Evolutionary conservation across 2,329 filamentous ascomycete genomes (phyloP), one percentile per base, ranked within the genome.

Genomic region (Aureobasidium sp.): DNA sequence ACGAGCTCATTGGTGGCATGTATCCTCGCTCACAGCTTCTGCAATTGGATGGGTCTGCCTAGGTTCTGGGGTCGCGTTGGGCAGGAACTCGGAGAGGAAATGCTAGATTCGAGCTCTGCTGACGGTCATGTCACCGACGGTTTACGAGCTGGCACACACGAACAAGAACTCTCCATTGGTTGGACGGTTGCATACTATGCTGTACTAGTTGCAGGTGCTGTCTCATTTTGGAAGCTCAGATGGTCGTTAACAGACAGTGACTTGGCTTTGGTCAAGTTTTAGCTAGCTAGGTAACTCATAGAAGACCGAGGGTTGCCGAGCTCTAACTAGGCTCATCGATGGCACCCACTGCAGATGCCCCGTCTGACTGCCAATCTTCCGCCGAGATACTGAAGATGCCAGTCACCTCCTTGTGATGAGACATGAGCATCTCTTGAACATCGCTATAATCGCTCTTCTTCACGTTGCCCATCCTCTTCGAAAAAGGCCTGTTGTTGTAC

Each of bases 1-100:
- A 94, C 90, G 0, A 90, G 89, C 3, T 94, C 86, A 42, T 71
- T 97, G 34, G 76, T 84, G 35, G 84, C 86, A 11, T 85, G 85
- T 27, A 83, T 91, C 50, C 65, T 84, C 17, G 84, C 88, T 4
- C 93, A 98, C 65, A 79, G 81, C 8, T 93, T 97, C 66, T 98
- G 93, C 73, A 98, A 98, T 66, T 86, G 80, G 73, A 87, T 90
- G 78, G 93, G 93, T 6, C 73, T 97, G 45, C 93, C 93, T 19
- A 79, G 90, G 6, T 71, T 97, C 55, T 95, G 87, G 83, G 91
- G 93, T 1, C 74, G 79, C 7, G 80, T 96, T 3, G 79, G 73
- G 8, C 66, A 70, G 22, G 66, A 84, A 61, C 79, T 70, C 3
- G 27, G 69, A 59, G 55, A 29, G 50, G 58, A 30, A 41, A 56